A percentile compares a stretch with the other conserved stretches of the same genome.
phyloP scores from a whole-genome alignment of 2,329 filamentous ascomycete species.

The Neopestalotiopsis rosae region DNA sequence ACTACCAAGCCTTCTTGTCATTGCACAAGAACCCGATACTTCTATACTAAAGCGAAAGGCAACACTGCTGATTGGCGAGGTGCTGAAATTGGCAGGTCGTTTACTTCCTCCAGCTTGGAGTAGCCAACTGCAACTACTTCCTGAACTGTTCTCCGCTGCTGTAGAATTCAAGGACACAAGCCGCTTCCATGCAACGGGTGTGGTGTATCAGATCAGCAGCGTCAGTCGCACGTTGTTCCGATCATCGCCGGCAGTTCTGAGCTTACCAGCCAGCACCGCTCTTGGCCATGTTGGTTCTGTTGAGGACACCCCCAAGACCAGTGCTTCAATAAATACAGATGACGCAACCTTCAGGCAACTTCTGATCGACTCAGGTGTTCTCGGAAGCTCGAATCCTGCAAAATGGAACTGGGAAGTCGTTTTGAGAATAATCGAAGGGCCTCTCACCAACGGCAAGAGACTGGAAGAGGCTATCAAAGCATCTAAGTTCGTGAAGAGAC shows the following conservation, averaged over 20 bases:
- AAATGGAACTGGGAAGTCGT: conserved; percentile 99
- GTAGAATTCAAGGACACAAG: conserved; percentile 73
- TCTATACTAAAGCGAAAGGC: conserved; percentile 82
- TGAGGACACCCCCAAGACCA: conserved; percentile 62
- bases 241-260: conserved; percentile 62
- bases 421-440: conserved; percentile 88
- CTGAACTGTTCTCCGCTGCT: conserved; percentile 81
- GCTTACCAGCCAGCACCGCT: conserved; percentile 49
- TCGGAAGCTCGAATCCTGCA: conserved; percentile 85
- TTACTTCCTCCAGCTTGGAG: conserved; percentile 84
- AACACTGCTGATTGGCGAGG: conserved; percentile 87
- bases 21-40: conserved; percentile 72
- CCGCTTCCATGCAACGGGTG: conserved; percentile 82
- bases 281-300: conserved; percentile 54
- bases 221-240: conserved; percentile 92
- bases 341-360: conserved; percentile 69
- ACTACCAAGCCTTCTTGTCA: conserved; percentile 63
- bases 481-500: conserved; percentile 93
- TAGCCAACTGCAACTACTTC: conserved; percentile 83
- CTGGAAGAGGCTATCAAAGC: conserved; percentile 93
- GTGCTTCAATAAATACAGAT: conserved; percentile 56
- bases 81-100: conserved; percentile 86
- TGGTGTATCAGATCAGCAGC: conserved; percentile 97
- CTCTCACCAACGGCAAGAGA: conserved; percentile 86
- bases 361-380: conserved; percentile 79